Base-by-base conservation (phyloP, 148 eudicot genomes). In the Spergularia marina region DNA sequence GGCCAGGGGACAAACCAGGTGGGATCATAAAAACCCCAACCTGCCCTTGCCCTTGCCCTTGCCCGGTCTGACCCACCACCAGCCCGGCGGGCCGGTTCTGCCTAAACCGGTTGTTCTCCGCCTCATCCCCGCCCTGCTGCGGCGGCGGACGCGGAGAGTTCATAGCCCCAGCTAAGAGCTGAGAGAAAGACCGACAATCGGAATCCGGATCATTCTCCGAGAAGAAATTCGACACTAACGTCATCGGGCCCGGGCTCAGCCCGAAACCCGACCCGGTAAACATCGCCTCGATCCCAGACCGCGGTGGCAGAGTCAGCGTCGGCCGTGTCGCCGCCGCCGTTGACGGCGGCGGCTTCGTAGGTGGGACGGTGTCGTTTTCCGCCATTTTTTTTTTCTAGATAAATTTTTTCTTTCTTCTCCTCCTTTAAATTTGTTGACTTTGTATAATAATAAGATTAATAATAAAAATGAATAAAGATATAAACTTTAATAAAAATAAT, bases 191-290 rank as follows among this genome's bases (percentile, higher is more conserved):
- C 9, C 92, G 87, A 70, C 83, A 88, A 18, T 91, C 92, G 4
- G 83, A 76, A 12, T 88, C 90, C 7, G 91, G 87, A 54, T 91
- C 98, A 65, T 81, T 81, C 13, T 88, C 94, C 20, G 94, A 74
- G 79, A 93, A 93, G 78, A 91, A 93, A 49, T 68, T 87, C 9
- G 92, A 87, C 0, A 90, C 90, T 9, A 90, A 67, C 23, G 92
- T 88, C 97, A 92, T 85, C 72, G 97, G 97, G 36, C 94, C 97
- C 0, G 97, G 97, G 76, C 97, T 90, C 6, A 73, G 80, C 36
- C 87, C 91, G 44, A 88, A 76, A 53, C 87, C 89, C n/a, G 80
- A 72, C 74, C 89, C 89, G 15, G 82, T 68, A 49, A 88, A 89
- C 0, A 89, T 20, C 18, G 65, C 81, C 72, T 86, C 94, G 66